Evolutionary conservation across 2,329 filamentous ascomycete species (phyloP), one percentile per base, ranked within the genome.

Genomic region (Pseudogymnoascus sp.): DNA sequence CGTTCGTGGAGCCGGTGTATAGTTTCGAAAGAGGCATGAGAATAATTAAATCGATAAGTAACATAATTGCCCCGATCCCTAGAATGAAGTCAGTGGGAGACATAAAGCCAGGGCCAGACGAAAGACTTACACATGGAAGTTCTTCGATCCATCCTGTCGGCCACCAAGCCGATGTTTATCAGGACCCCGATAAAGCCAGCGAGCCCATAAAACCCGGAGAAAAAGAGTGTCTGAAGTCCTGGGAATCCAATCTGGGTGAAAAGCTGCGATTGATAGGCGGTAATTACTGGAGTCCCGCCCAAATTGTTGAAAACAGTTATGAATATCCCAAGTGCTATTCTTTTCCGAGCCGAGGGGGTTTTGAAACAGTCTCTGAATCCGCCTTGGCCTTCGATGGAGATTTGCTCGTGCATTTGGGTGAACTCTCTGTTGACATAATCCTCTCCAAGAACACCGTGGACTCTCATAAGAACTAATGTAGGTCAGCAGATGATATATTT

Each of bases 171-270:
- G 8, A 17, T 37, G 36, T 36, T 17, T 17, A 29, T 39, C n/a
- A 59, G 57, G 24, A 59, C 26, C 11, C 62, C 62, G 44, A 61
- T 31, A 37, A 62, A 31, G 11, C 62, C 62, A n/a, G 60, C 60
- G 11, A 63, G 24, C 13, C 62, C 62, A 57, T 63, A 63, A 57
- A 59, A 62, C 9, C 62, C 62, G 7, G 60, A 62, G 33, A 63
- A 21, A 10, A 61, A 40, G 11, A 63, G 57, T 11, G 41, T 61
- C 33, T 40, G 29, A 24, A 58, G 37, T 11, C 62, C 62, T 21
- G 7, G 40, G 21, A 62, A 63, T n/a, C 62, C 60, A 35, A 63
- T 60, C 36, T 61, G 33, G 26, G 47, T 26, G 40, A 62, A 63
- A n/a, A 63, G 39, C 17, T 31, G 36, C 39, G 60, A 60, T 54